Conservation (phyloP, 2,329 filamentous ascomycete species). For the Claviceps maximensis region DNA sequence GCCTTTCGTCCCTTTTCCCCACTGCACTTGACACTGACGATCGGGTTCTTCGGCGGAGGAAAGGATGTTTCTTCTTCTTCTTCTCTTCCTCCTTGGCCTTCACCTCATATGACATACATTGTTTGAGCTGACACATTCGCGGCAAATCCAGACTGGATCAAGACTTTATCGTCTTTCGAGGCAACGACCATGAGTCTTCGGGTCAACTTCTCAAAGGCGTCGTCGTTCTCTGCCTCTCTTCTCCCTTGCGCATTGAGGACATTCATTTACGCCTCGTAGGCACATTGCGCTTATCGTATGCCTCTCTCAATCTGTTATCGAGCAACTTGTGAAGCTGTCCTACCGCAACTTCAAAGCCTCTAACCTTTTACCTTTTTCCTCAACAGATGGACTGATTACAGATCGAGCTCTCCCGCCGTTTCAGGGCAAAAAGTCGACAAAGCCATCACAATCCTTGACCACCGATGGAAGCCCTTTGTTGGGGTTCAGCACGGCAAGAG, state of each 20-base stretch:
- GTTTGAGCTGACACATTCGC: background rate
- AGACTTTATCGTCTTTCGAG: conserved; percentile 68
- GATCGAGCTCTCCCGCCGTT: conserved; percentile 42
- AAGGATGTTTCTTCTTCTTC: background rate
- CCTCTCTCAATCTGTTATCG: background rate
- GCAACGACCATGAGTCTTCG: conserved; percentile 59
- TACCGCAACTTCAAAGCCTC: conserved; percentile 3
- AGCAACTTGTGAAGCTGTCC: background rate
- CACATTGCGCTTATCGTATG: conserved; percentile 52
- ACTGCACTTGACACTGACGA: background rate
- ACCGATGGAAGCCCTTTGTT: conserved; percentile 57
- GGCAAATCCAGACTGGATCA: conserved; percentile 49
- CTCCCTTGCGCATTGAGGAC: conserved; percentile 58
- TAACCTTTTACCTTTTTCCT: conserved; percentile 4
- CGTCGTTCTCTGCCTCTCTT: conserved; percentile 58
- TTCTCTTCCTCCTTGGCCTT: background rate
- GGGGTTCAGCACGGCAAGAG: conserved; percentile 37
- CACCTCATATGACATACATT: background rate
- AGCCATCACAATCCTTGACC: conserved; percentile 47
- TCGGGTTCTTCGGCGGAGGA: too few relatives aligned
- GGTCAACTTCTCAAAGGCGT: conserved; percentile 63
- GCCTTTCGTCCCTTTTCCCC: background rate
- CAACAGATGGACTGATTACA: conserved; percentile 37
- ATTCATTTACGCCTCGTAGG: conserved; percentile 60
- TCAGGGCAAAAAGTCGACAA: conserved; percentile 47